Evolutionary conservation across 805 yeast genomes (phyloP).

Genomic region (Lachancea cidri): DNA sequence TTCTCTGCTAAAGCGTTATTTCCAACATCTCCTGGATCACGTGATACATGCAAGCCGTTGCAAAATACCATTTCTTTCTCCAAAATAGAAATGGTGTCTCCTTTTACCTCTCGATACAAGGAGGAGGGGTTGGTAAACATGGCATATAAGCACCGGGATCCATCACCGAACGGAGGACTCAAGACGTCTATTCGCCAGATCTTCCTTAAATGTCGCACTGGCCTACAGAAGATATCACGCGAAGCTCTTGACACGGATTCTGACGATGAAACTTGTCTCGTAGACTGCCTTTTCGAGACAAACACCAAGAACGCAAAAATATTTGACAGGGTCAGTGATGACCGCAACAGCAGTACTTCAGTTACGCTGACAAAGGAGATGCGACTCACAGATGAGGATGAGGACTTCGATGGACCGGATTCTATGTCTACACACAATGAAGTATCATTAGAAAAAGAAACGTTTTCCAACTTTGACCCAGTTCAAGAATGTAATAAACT

Average conservation of each 20-base stretch:
- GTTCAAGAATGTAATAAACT: constrained; percentile 30
- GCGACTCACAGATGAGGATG: constrained; percentile 24
- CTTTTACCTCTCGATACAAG: background rate
- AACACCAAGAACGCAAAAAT: background rate
- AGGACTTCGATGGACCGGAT: constrained; percentile 3
- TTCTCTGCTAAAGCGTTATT: background rate
- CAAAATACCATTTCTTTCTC: background rate
- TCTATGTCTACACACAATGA: constrained; percentile 10
- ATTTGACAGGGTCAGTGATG: constrained; percentile 2
- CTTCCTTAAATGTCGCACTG: constrained; percentile 3
- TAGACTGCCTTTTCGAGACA: constrained; percentile 43
- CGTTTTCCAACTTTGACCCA: constrained; percentile 30
- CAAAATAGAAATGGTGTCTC: background rate
- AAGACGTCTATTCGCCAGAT: constrained; percentile 3
- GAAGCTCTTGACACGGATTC: constrained; percentile 11
- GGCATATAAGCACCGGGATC: background rate
- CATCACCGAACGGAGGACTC: constrained; percentile 1
- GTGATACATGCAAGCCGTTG: no score
- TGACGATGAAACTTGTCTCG: constrained; percentile 10
- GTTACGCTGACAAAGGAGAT: constrained; percentile 15
- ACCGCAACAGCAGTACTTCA: constrained; percentile 7
- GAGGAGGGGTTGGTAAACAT: background rate
- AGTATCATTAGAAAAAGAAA: constrained; percentile 15
- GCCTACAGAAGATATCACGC: constrained; percentile 6
- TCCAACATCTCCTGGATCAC: background rate